phyloP scores from a whole-genome alignment of 2,329 filamentous ascomycete species.

The Cercospora sesami region DNA sequence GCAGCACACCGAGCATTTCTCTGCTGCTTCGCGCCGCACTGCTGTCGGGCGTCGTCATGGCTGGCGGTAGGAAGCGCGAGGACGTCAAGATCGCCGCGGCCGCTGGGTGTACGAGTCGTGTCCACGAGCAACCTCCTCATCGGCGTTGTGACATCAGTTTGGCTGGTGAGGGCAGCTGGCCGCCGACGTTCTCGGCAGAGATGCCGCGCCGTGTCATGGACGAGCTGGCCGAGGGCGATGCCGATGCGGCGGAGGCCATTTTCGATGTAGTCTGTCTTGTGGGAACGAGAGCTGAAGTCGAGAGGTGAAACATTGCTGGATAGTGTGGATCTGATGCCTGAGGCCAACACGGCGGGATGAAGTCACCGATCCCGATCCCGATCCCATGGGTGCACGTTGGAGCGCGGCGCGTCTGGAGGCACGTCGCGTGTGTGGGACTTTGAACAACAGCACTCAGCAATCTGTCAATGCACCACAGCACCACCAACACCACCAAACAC shows the following conservation, averaged over 20 bases:
- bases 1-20: background rate
- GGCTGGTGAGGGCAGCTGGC: background rate
- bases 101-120: constrained; percentile 15
- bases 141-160: constrained; percentile 15
- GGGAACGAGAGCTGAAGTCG: background rate
- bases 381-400: background rate
- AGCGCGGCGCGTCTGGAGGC: constrained; percentile 1
- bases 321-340: background rate
- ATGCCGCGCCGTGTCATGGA: background rate
- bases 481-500: background rate
- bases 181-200: background rate
- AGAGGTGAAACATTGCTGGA: background rate
- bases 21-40: background rate
- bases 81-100: constrained; percentile 13
- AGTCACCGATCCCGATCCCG: too few species aligned
- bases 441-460: constrained; percentile 11
- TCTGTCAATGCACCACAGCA: background rate
- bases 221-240: background rate
- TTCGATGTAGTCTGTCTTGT: background rate
- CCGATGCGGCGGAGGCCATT: background rate
- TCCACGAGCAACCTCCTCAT: constrained; percentile 2
- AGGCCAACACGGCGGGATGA: background rate
- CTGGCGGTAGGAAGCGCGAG: constrained; percentile 10
- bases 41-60: constrained; percentile 3
- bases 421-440: background rate